Base-by-base conservation (phyloP, 139 green algal species). In the Spirogloea muscicola region DNA sequence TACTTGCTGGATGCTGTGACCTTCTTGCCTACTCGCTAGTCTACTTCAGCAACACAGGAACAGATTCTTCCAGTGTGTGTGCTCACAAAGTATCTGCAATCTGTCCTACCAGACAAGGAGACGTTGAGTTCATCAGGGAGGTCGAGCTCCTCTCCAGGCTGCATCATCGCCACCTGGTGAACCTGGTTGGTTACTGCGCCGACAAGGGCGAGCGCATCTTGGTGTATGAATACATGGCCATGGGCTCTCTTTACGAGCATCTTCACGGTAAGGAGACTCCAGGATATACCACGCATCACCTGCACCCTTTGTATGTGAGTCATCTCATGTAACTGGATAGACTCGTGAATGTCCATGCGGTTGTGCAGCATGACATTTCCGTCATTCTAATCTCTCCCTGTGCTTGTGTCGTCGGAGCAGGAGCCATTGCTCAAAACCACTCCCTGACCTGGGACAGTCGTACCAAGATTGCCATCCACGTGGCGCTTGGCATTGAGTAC, bases 51-150 rank as follows among this genome's bases (percentile, higher is more conserved):
- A n/a, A n/a, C n/a, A n/a, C n/a, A n/a, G n/a, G n/a, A n/a, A n/a
- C n/a, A n/a, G n/a, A n/a, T n/a, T n/a, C n/a, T n/a, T n/a, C n/a
- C n/a, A n/a, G n/a, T n/a, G n/a, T n/a, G n/a, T n/a, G n/a, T n/a
- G n/a, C n/a, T n/a, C n/a, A n/a, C n/a, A n/a, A n/a, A n/a, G n/a
- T n/a, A n/a, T n/a, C n/a, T n/a, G n/a, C n/a, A n/a, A n/a, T n/a
- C n/a, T n/a, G n/a, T n/a, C n/a, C n/a, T n/a, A n/a, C n/a, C n/a
- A 73, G 62, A 43, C 64, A 76, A 31, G 84, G 84, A 5, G 84
- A 88, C 40, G 51, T 73, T 58, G 84, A 88, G 68, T 88, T 88
- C 72, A 82, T 83, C 69, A 59, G 84, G 25, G 84, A 88, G 60
- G 81, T 85, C 25, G 61, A 52, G 58, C 82, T 77, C 41, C 68